Base-by-base conservation (phyloP, 176 grass and related monocot species). In the Hyparrhenia diplandra region DNA sequence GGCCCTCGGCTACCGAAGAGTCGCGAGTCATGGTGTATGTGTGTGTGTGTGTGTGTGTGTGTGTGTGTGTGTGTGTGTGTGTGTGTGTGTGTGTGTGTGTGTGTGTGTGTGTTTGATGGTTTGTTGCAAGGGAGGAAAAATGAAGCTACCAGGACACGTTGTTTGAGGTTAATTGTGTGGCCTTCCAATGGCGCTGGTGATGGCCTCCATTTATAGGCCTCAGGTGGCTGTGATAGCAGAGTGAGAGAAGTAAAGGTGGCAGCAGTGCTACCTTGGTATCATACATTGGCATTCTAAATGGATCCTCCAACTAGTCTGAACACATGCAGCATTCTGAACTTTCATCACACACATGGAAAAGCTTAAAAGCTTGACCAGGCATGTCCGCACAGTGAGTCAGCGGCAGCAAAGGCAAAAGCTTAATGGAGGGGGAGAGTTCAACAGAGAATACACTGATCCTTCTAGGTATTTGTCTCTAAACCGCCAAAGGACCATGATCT, bases 151-250 rank as follows among this genome's bases (percentile, higher is more conserved):
- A 82, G 36, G n/a, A 59, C n/a, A n/a, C 1, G 11, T 40, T 45
- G 28, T 54, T 85, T 39, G 66, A 32, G 42, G n/a, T n/a, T n/a
- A n/a, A 27, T 78, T 43, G 32, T 18, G 3, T 39, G 2, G 41
- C 65, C 30, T 51, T 84, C 61, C 81, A 51, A 51, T 20, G 28
- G 49, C 5, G 39, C 64, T 54, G 47, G 29, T 61, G 75, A 21
- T 11, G 62, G 69, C 13, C 51, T 80, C 69, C n/a, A 69, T 88
- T 88, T 88, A 88, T 80, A 88, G 81, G 62, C 69, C 29, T 9
- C 21, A 21, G 51, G 51, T 54, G 51, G 14, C 7, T 8, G 18
- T 52, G 18, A 21, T 21, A 54, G 20, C 20, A 54, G 51, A 54
- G 51, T 21, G n/a, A n/a, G 47, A 51, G 17, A 54, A 52, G 0